Conservation (phyloP, 345 rosid genomes). For the Luvunga scandens region DNA sequence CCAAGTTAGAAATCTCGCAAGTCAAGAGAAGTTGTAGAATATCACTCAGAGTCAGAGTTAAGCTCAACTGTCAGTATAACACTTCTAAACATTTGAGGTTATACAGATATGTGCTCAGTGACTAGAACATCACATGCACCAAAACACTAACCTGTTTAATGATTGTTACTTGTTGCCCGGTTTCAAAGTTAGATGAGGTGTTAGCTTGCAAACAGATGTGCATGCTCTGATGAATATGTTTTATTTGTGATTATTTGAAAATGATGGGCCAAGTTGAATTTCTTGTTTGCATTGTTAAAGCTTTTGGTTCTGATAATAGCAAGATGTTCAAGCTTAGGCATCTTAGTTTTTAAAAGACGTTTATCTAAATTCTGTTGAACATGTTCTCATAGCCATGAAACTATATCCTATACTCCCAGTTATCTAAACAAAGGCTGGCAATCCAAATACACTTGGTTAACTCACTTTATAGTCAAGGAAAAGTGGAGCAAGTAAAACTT, state of each 20-base stretch:
- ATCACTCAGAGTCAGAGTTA: neutral
- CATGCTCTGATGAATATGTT: neutral
- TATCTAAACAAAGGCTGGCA: neutral
- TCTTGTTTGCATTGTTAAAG: neutral
- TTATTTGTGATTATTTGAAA: neutral
- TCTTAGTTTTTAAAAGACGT: neutral
- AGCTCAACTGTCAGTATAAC: neutral
- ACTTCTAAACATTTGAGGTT: neutral
- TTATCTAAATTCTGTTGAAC: neutral
- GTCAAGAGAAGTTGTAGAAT: neutral
- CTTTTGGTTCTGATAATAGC: neutral
- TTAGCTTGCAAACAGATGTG: neutral
- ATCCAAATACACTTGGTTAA: neutral
- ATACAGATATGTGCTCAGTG: neutral
- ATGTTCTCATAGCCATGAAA: neutral
- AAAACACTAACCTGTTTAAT: neutral
- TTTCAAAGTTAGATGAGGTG: conserved; percentile 4
- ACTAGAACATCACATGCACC: neutral
- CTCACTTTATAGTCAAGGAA: neutral
- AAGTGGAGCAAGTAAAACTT: neutral
- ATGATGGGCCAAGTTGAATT: neutral
- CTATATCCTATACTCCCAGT: neutral
- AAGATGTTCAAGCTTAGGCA: neutral
- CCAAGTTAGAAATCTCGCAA: neutral
- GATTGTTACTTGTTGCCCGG: neutral